Percentiles rank a stretch among this genome's conserved stretches.
Evolutionary conservation across 2,329 filamentous ascomycete genomes (phyloP).

Genomic region (Blumeria hordei): DNA sequence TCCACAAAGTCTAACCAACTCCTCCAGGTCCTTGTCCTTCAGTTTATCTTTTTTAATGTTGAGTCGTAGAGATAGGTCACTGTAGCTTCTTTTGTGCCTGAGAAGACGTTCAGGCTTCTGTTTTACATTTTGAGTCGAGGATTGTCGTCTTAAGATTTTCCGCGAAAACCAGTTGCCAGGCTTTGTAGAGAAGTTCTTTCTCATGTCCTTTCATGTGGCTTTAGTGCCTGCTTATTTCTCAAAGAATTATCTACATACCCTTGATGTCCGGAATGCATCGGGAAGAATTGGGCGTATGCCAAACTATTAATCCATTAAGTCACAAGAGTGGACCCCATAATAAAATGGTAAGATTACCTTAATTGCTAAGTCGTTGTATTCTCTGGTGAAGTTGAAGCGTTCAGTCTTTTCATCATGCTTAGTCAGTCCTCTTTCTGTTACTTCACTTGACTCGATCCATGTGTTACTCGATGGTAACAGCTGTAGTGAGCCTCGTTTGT

Average conservation of each 20-base stretch:
- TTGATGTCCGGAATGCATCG: slow-evolving; percentile 7
- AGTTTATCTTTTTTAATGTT: slow-evolving; percentile 21
- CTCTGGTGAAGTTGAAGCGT: slow-evolving; percentile 24
- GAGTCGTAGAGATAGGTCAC: slow-evolving; percentile 26
- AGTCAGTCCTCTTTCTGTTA: slow-evolving; percentile 15
- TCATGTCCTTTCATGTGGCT: slow-evolving; percentile 3
- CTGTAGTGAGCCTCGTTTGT: too few species aligned
- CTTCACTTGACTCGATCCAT: slow-evolving; percentile 32
- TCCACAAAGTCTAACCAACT: slow-evolving; percentile 37
- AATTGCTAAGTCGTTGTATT: slow-evolving; percentile 35
- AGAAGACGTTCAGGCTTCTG: slow-evolving; percentile 13
- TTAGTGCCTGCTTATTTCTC: background rate
- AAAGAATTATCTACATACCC: slow-evolving; percentile 5
- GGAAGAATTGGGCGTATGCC: slow-evolving; percentile 19
- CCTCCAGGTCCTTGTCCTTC: slow-evolving; percentile 26
- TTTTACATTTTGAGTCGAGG: slow-evolving; percentile 14
- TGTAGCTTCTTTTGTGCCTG: slow-evolving; percentile 27
- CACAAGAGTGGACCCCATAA: background rate
- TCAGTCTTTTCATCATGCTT: slow-evolving; percentile 26
- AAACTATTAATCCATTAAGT: slow-evolving; percentile 19
- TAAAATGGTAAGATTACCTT: slow-evolving; percentile 20
- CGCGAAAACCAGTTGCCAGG: slow-evolving; percentile 17
- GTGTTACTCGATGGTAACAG: slow-evolving; percentile 20
- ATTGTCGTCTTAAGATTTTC: slow-evolving; percentile 17
- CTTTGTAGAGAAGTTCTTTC: slow-evolving; percentile 8